Evolutionary conservation across 2,329 filamentous ascomycete genomes (phyloP).

Genomic region (Ophiostoma quercus): DNA sequence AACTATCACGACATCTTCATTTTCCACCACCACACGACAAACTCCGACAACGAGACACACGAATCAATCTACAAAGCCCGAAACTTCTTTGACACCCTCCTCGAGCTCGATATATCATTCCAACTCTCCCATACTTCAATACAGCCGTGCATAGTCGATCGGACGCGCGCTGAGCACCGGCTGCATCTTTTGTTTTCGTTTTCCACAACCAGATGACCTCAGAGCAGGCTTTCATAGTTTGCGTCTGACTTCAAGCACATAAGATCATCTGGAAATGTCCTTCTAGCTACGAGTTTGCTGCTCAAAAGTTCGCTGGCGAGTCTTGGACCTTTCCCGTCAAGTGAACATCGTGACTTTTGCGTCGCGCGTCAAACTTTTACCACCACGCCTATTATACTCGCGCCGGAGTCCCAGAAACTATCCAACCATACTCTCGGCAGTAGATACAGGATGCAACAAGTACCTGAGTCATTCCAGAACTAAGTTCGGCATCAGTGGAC

Average conservation of each 20-base stretch:
- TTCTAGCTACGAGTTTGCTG: no score
- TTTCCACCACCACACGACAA: background rate
- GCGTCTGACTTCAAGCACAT: background rate
- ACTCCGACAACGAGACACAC: background rate
- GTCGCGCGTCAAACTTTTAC: no score
- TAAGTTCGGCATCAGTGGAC: no score
- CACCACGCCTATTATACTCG: no score
- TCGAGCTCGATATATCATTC: background rate
- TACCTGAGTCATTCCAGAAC: no score
- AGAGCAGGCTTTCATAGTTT: no score
- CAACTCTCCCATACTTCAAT: background rate
- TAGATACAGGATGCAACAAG: no score
- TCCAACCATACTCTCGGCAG: no score
- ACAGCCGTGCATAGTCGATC: background rate
- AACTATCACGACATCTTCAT: background rate
- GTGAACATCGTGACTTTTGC: no score
- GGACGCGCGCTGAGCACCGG: background rate
- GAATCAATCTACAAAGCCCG: background rate
- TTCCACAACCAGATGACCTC: background rate
- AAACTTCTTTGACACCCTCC: background rate
- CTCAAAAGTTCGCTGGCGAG: no score
- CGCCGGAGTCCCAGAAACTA: no score
- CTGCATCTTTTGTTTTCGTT: background rate
- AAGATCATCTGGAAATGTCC: background rate
- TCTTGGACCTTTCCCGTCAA: no score